A percentile compares a stretch with the other conserved stretches of the same genome.
Evolutionary conservation across 1,284 basidiomycete species (phyloP).

Genomic region (Ceratobasidium sp.): DNA sequence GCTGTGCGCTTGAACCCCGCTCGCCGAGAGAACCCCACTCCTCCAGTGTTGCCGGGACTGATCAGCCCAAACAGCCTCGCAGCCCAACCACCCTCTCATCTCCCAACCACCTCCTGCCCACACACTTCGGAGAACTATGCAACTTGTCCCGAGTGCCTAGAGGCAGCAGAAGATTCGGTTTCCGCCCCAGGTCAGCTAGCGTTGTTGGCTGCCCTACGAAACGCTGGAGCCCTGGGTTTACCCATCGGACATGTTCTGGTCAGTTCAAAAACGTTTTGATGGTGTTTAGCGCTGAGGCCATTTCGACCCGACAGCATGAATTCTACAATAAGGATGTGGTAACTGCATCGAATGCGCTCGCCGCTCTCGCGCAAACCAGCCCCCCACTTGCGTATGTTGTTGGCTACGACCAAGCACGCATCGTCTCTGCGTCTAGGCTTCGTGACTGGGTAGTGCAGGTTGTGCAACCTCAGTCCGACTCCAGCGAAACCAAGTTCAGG

Average conservation of each 20-base stretch:
- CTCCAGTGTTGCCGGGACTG: neutral
- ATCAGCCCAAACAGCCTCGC: neutral
- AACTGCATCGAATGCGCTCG: neutral
- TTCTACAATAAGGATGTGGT: neutral
- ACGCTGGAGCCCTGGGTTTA: neutral
- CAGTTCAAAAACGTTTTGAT: slow-evolving; percentile 54
- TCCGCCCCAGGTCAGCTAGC: neutral
- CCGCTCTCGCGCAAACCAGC: slow-evolving; percentile 48
- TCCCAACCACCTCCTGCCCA: slow-evolving; percentile 44
- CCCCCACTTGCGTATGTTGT: slow-evolving; percentile 64
- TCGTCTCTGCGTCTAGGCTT: slow-evolving; percentile 61
- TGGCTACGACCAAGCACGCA: slow-evolving; percentile 63
- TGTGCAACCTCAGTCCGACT: slow-evolving; percentile 54
- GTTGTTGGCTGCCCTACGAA: neutral
- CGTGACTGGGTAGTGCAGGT: slow-evolving; percentile 63
- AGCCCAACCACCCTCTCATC: neutral
- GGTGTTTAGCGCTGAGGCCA: neutral
- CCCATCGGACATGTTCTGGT: slow-evolving; percentile 46
- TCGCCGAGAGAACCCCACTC: slow-evolving; percentile 51
- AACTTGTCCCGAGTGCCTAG: slow-evolving; percentile 5
- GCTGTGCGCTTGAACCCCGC: slow-evolving; percentile 57
- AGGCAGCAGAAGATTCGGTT: neutral
- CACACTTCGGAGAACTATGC: neutral
- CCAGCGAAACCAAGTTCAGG: slow-evolving; percentile 51
- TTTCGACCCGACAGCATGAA: neutral